Evolutionary conservation across 2,329 filamentous ascomycete genomes (phyloP).

Genomic region (Drechslerella coelobrocha): DNA sequence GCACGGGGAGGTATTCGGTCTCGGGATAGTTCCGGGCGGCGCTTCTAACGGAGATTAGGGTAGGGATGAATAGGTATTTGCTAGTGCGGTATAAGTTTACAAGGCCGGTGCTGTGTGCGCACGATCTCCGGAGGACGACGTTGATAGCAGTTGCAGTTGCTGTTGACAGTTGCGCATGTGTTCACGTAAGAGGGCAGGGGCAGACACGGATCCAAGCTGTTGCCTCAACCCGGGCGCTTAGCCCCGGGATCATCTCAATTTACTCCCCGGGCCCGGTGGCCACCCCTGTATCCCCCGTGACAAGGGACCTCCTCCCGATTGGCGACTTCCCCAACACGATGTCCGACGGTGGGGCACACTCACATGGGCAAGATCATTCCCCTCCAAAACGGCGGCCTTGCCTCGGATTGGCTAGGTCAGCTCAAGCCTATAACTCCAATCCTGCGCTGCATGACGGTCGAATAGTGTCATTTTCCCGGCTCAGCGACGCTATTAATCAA

Average conservation of each 20-base stretch:
- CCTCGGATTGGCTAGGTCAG: not conserved
- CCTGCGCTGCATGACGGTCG: constrained; percentile 41
- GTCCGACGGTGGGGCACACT: not conserved
- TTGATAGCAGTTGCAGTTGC: not conserved
- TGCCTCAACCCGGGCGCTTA: not conserved
- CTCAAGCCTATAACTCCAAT: constrained; percentile 1
- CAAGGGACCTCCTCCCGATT: too few relatives aligned
- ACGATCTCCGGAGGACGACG: not conserved
- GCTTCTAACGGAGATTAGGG: not conserved
- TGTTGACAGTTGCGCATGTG: not conserved
- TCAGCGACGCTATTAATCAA: not conserved
- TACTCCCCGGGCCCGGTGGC: not conserved
- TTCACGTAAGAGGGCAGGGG: not conserved
- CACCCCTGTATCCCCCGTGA: not conserved
- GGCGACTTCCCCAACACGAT: not conserved
- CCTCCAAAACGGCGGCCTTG: not conserved
- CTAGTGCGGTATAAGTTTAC: not conserved
- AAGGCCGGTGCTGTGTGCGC: not conserved
- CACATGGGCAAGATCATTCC: constrained; percentile 1
- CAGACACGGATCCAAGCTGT: not conserved
- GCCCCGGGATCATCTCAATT: not conserved
- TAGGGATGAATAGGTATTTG: not conserved
- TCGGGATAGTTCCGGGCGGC: not conserved
- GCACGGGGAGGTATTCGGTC: not conserved
- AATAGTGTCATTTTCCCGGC: constrained; percentile 40